Conservation (phyloP, 78 protist species). For the Dictyostelium firmibasis region DNA sequence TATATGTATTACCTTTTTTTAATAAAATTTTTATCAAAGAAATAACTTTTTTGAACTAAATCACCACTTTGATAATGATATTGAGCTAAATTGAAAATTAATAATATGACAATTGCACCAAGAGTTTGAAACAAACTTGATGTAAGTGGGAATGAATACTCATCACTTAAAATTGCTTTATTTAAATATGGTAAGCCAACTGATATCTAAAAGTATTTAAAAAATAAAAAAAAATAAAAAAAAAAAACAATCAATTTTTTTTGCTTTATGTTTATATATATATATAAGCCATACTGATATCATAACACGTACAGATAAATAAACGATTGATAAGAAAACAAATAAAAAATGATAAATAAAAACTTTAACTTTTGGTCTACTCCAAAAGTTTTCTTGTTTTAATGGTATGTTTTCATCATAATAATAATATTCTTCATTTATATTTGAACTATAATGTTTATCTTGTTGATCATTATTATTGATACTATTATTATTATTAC, state of each 20-base stretch:
- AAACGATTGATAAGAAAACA: slow-evolving; percentile 1
- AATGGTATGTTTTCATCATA: not conserved
- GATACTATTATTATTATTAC: too few species aligned
- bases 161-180: slow-evolving; percentile 13
- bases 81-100: slow-evolving; percentile 35
- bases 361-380: not conserved
- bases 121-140: slow-evolving; percentile 53
- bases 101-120: slow-evolving; percentile 14
- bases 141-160: slow-evolving; percentile 34
- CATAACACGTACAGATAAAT: not conserved
- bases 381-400: not conserved
- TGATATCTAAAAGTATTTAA: slow-evolving; percentile 19
- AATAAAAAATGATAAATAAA: not conserved
- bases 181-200: slow-evolving; percentile 33
- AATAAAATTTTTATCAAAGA: slow-evolving; percentile 44
- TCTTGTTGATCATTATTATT: not conserved
- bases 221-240: not conserved
- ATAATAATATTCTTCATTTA: not conserved
- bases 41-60: slow-evolving; percentile 29
- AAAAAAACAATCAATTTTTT: not conserved
- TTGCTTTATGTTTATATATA: not conserved
- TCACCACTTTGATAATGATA: slow-evolving; percentile 18
- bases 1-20: slow-evolving; percentile 16
- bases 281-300: not conserved
- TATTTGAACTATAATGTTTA: not conserved